Conservation (phyloP, 2,329 filamentous ascomycete species). For the Monosporascus ibericus region DNA sequence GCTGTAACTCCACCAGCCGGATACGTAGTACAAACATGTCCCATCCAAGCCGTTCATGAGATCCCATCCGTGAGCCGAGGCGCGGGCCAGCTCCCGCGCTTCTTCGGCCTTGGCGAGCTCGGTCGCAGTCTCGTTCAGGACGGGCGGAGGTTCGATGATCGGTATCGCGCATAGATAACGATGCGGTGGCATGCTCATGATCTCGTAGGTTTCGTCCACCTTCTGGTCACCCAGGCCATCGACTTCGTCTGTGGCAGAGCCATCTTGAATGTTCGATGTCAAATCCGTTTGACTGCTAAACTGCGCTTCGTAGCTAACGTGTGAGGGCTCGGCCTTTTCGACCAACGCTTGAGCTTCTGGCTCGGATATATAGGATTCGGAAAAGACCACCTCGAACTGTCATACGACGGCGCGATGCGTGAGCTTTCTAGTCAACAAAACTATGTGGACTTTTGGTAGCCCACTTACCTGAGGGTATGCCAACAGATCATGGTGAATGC, state of each 20-base stretch:
- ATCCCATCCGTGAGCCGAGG: slow-evolving; percentile 72
- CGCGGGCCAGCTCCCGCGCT: slow-evolving; percentile 71
- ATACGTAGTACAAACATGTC: slow-evolving; percentile 72
- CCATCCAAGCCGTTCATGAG: slow-evolving; percentile 72
- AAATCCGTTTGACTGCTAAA: slow-evolving; percentile 25
- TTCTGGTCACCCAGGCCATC: slow-evolving; percentile 27
- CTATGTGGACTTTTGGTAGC: background rate
- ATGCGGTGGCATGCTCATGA: slow-evolving; percentile 63
- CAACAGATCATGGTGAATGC: slow-evolving; percentile 80
- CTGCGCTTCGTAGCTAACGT: slow-evolving; percentile 27
- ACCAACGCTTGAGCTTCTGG: slow-evolving; percentile 60
- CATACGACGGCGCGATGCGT: background rate
- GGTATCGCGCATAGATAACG: slow-evolving; percentile 84
- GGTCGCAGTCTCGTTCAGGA: slow-evolving; percentile 60
- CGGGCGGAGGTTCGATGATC: slow-evolving; percentile 50
- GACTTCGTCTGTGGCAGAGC: slow-evolving; percentile 17
- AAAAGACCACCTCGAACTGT: slow-evolving; percentile 76
- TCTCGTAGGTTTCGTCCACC: slow-evolving; percentile 55
- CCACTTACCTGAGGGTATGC: slow-evolving; percentile 73
- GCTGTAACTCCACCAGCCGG: slow-evolving; percentile 93
- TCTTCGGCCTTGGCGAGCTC: slow-evolving; percentile 67
- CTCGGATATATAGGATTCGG: slow-evolving; percentile 65
- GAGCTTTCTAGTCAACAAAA: no score
- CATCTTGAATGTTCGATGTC: slow-evolving; percentile 16
- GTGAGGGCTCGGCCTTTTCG: slow-evolving; percentile 36